phyloP scores from a whole-genome alignment of 768 basidiomycete species.

The Amanita subjunquillea region DNA sequence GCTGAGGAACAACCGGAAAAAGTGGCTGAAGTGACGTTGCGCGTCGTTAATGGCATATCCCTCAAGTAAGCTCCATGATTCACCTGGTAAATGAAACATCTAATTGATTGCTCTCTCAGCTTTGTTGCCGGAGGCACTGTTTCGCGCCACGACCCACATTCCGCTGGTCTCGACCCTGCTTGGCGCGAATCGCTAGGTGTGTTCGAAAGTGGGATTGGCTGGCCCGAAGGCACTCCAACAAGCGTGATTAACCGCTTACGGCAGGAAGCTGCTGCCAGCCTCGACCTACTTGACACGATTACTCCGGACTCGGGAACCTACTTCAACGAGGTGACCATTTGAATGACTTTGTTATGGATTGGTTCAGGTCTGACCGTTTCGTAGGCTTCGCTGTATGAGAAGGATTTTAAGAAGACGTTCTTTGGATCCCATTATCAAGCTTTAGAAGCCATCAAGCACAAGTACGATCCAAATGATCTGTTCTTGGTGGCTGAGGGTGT shows the following conservation, averaged over 20 bases:
- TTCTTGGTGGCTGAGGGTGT: slow-evolving; percentile 39
- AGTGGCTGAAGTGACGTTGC: slow-evolving; percentile 14
- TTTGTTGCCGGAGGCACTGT: slow-evolving; percentile 16
- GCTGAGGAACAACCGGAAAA: slow-evolving; percentile 15
- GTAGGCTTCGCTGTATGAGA: slow-evolving; percentile 35
- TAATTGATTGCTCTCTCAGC: not conserved
- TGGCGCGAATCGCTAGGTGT: slow-evolving; percentile 34
- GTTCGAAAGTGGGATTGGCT: slow-evolving; percentile 14
- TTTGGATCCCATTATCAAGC: slow-evolving; percentile 33
- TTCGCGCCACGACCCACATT: slow-evolving; percentile 22
- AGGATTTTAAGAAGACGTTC: slow-evolving; percentile 29
- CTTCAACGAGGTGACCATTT: not conserved
- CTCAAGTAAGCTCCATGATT: slow-evolving; percentile 11
- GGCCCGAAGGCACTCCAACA: slow-evolving; percentile 9
- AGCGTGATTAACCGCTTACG: not conserved
- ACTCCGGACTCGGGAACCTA: not conserved
- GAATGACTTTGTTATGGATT: not conserved
- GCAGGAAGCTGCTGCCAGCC: slow-evolving; percentile 9
- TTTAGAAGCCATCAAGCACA: slow-evolving; percentile 30
- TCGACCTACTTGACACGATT: slow-evolving; percentile 5
- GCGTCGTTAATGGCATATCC: slow-evolving; percentile 8
- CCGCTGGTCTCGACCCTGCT: slow-evolving; percentile 33
- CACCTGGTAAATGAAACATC: too few species aligned
- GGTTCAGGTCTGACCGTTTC: not conserved
- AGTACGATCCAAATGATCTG: slow-evolving; percentile 32